Evolutionary conservation across 495 filamentous ascomycete species (phyloP), one percentile per base, ranked within the genome.

Genomic region (Aspergillus bertholletiae): DNA sequence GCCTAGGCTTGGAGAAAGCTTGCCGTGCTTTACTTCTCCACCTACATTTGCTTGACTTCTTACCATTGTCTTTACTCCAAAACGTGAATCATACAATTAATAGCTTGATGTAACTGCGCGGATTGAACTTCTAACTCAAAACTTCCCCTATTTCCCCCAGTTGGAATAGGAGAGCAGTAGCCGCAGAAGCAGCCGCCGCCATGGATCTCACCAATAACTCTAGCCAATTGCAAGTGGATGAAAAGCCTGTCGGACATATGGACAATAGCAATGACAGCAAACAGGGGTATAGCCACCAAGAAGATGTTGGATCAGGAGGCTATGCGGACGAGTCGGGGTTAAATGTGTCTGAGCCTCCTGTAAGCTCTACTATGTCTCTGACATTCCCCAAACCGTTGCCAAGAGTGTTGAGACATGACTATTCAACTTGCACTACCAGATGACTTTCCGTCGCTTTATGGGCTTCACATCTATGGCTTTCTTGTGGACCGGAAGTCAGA

Each of bases 401-500:
- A 60, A 65, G 27, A 22, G 50, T 21, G 53, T 18, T 50, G 44
- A 49, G 9, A 12, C 11, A 20, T 26, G 3, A 17, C 8, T 7
- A 13, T 18, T 15, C 11, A 3, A 15, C 2, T 46, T 7, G 20
- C 17, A 28, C 8, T 22, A 18, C 2, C 51, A 84, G 80, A 83
- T 87, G 79, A 77, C 79, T 21, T 74, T 79, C 37, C 74, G 68
- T 23, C 71, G 80, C 9, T 74, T 85, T 60, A 80, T 85, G 78
- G 75, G 81, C 30, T 76, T 87, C 47, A 62, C 79, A 13, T 78
- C 83, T 35, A 85, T 87, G 82, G 82, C 81, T 8, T 85, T 87
- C 53, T 65, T 87, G 28, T 86, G 81, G 83, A 84, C 81, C 51
- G 83, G 81, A 30, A 84, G 80, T 57, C 83, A 86, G 56, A 84